Percentiles rank a stretch among this genome's conserved stretches.
phyloP scores from a whole-genome alignment of 2,329 filamentous ascomycete species.

The Fusarium transvaalense region DNA sequence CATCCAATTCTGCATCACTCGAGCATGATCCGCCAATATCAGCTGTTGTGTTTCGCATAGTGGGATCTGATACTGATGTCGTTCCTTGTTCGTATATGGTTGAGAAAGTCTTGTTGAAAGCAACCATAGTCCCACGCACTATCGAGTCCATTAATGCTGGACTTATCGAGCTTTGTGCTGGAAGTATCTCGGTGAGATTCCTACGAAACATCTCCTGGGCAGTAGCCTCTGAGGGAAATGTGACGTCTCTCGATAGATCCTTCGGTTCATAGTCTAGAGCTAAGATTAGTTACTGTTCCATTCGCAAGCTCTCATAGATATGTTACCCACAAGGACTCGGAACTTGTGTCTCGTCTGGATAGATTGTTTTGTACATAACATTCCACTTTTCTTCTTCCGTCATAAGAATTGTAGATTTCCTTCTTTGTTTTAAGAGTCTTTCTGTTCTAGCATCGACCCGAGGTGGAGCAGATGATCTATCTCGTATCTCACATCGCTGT shows the following conservation, averaged over 20 bases:
- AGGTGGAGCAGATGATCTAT: background rate
- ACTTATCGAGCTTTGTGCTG: too few species aligned
- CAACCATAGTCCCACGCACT: background rate
- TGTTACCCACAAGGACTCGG: background rate
- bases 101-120: background rate
- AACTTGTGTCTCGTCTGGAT: background rate
- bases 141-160: background rate
- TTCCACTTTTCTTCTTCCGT: background rate
- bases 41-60: background rate
- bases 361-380: background rate
- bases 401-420: background rate
- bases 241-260: background rate
- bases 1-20: too few species aligned
- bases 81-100: background rate
- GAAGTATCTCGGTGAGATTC: background rate
- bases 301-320: fast-evolving
- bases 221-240: background rate
- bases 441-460: background rate
- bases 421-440: background rate
- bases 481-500: background rate
- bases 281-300: fast-evolving
- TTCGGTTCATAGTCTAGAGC: background rate
- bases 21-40: background rate
- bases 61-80: background rate
- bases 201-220: background rate